Percentiles rank a stretch among this genome's conserved stretches.
Evolutionary conservation across 768 basidiomycete genomes (phyloP).

Genomic region (Lentinula guzmanii): DNA sequence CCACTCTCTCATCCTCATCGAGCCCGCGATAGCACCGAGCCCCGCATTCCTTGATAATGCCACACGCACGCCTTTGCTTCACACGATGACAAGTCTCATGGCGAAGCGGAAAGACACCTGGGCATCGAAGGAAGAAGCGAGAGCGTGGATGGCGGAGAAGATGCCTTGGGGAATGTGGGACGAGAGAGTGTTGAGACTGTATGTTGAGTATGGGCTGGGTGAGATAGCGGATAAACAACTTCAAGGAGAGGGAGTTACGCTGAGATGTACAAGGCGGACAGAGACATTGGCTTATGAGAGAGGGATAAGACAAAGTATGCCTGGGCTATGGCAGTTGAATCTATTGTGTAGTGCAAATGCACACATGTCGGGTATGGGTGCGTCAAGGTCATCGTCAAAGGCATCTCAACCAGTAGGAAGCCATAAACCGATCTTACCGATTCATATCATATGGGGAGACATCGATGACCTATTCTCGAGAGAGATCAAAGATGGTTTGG

Average conservation of each 20-base stretch:
- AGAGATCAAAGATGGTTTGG: background rate
- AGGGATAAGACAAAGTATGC: background rate
- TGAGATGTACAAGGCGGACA: background rate
- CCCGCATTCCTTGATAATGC: background rate
- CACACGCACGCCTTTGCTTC: background rate
- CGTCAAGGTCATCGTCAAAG: background rate
- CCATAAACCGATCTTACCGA: background rate
- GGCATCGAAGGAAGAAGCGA: background rate
- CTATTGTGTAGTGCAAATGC: background rate
- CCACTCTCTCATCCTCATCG: slow-evolving; percentile 3
- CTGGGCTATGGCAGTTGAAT: slow-evolving; percentile 3
- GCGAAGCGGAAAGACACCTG: slow-evolving; percentile 1
- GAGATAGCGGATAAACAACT: too few relatives aligned
- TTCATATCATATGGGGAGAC: slow-evolving; percentile 4
- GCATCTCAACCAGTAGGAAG: background rate
- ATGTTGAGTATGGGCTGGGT: slow-evolving; percentile 1
- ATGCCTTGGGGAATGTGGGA: slow-evolving; percentile 5
- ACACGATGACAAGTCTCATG: background rate
- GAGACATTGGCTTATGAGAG: background rate
- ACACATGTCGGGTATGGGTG: background rate
- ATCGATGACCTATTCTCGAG: slow-evolving; percentile 4
- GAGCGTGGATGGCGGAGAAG: background rate
- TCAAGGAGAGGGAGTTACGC: background rate
- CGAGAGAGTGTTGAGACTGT: background rate
- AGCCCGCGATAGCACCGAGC: background rate